phyloP scores from a whole-genome alignment of 805 yeast species.

The Candida gorgasii region DNA sequence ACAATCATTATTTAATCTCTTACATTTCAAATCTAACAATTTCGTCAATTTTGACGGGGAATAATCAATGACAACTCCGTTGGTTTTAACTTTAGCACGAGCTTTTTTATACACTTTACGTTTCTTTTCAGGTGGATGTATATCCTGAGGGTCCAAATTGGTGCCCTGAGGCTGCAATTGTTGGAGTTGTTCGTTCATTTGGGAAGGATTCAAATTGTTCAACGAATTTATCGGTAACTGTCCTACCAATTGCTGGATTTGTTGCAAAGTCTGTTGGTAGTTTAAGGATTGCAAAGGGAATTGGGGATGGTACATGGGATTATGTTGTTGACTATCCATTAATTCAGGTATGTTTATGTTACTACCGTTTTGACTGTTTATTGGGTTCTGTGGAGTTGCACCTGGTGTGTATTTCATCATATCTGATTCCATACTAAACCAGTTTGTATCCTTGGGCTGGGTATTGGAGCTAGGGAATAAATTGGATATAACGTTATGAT shows the following conservation, averaged over 20 bases:
- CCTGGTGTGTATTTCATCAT: slow-evolving; percentile 2
- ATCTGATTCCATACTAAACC: slow-evolving; percentile 7
- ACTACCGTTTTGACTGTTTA: not conserved
- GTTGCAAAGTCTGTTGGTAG: slow-evolving; percentile 7
- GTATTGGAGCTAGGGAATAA: slow-evolving; percentile 8
- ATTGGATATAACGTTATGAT: slow-evolving; percentile 15
- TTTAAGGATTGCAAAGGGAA: slow-evolving; percentile 2
- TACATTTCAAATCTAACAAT: slow-evolving; percentile 29
- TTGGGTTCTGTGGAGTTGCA: not conserved
- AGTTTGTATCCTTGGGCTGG: slow-evolving; percentile 4
- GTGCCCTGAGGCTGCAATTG: too few relatives aligned
- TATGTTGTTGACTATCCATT: slow-evolving; percentile 1
- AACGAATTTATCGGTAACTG: slow-evolving; percentile 3
- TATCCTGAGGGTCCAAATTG: too few relatives aligned
- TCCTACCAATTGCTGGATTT: slow-evolving; percentile 7
- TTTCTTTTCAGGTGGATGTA: not conserved
- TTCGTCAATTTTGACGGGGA: slow-evolving; percentile 24
- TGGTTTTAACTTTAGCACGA: slow-evolving; percentile 1
- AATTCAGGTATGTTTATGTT: not conserved
- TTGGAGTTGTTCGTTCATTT: not conserved
- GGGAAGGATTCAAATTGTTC: not conserved
- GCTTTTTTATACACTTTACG: slow-evolving; percentile 11
- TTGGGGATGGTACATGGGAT: not conserved
- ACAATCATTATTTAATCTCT: slow-evolving; percentile 19
- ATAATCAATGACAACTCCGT: slow-evolving; percentile 25